Evolutionary conservation across 2,329 filamentous ascomycete genomes (phyloP).

Genomic region (Metarhizium robertsii): DNA sequence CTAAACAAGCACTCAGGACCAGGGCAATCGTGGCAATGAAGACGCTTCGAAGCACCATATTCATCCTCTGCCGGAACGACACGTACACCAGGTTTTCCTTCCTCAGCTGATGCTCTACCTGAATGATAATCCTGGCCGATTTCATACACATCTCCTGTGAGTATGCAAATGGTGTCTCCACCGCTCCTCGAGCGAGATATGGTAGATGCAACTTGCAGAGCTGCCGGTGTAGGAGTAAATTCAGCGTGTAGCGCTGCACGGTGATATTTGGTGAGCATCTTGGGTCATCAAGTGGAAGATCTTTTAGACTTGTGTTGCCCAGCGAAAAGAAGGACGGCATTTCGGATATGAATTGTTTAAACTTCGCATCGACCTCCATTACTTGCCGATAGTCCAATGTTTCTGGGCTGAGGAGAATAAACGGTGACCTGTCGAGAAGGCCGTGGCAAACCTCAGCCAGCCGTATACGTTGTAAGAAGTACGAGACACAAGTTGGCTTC

Average conservation of each 20-base stretch:
- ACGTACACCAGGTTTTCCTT: slow-evolving; percentile 17
- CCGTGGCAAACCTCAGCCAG: slow-evolving; percentile 27
- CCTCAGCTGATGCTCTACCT: slow-evolving; percentile 19
- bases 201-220: slow-evolving; percentile 26
- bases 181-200: slow-evolving; percentile 22
- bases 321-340: slow-evolving; percentile 21
- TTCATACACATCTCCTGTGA: slow-evolving; percentile 22
- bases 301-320: slow-evolving; percentile 9
- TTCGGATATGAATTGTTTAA: slow-evolving; percentile 18
- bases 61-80: slow-evolving; percentile 18
- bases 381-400: slow-evolving; percentile 21
- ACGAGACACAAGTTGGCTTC: slow-evolving; percentile 26
- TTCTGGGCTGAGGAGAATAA: slow-evolving; percentile 17
- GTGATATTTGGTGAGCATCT: slow-evolving; percentile 15
- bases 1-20: slow-evolving; percentile 23
- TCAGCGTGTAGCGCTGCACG: slow-evolving; percentile 23
- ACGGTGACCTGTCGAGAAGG: slow-evolving; percentile 22
- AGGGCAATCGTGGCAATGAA: slow-evolving; percentile 25
- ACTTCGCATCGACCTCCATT: slow-evolving; percentile 21
- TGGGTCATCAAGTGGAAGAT: slow-evolving; percentile 14
- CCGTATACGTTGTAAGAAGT: slow-evolving; percentile 27
- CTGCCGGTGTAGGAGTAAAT: slow-evolving; percentile 22
- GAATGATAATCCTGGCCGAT: slow-evolving; percentile 21
- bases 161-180: slow-evolving; percentile 22
- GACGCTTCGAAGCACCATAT: slow-evolving; percentile 22